Percentiles rank a stretch among this genome's conserved stretches.
These are phyloP conservation scores for Podila epigama DNA, from an alignment of 192 early-diverging fungal species.

Conservation along the genomic window DNA sequence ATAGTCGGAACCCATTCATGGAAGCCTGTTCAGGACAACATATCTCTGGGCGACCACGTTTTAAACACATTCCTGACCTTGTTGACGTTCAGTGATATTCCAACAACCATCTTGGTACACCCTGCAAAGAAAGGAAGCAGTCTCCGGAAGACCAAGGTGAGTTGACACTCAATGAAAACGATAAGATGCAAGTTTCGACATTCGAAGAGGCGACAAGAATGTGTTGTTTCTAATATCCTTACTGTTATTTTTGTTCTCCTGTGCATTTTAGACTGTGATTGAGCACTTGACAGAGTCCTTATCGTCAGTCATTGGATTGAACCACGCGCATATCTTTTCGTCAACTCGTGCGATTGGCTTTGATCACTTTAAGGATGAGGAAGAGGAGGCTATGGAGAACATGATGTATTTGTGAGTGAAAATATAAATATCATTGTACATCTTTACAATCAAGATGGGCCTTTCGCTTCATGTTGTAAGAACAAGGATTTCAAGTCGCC, in stretches of 20 bases:
- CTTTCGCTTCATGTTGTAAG: background rate
- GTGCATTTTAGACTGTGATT: slow-evolving; percentile 7
- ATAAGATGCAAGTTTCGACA: no score
- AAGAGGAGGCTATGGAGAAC: slow-evolving; percentile 12
- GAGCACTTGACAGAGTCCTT: slow-evolving; percentile 15
- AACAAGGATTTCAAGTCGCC: no score
- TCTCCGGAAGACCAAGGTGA: slow-evolving; percentile 18
- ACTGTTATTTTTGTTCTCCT: background rate
- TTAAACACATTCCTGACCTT: slow-evolving; percentile 22
- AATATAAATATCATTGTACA: background rate
- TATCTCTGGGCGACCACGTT: slow-evolving; percentile 32
- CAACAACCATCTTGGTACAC: slow-evolving; percentile 21
- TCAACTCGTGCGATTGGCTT: slow-evolving; percentile 12
- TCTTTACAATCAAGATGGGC: background rate
- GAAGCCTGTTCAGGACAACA: slow-evolving; percentile 6
- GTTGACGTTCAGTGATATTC: slow-evolving; percentile 19
- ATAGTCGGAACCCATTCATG: background rate
- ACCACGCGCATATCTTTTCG: slow-evolving; percentile 3
- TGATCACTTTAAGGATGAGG: background rate
- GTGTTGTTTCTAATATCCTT: background rate
- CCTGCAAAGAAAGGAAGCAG: slow-evolving; percentile 34
- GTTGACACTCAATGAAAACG: background rate
- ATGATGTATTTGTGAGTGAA: slow-evolving; percentile 29
- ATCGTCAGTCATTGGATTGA: background rate
- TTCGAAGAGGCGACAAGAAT: no score